Evolutionary conservation across 1,139 yeast genomes (phyloP), one percentile per base, ranked within the genome.

Genomic region (Debaryomycetaceae sp.): DNA sequence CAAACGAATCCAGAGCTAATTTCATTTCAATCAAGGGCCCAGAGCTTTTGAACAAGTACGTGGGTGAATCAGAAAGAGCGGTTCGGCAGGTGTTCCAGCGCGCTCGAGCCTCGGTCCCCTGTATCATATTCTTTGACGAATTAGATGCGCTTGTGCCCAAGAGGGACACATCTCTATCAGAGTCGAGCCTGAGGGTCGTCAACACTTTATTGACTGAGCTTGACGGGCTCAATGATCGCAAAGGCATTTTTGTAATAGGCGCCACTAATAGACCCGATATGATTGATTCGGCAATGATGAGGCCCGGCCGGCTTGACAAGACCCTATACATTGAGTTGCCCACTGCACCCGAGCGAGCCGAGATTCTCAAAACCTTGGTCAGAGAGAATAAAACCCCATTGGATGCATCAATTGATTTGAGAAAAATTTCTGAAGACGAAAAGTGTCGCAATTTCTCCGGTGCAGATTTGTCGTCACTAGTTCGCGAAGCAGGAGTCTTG

Each of bases 191-290:
- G 1, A 65, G 98, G 36, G 97, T 92, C 3, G 98, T 92, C 15
- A 92, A 90, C 49, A 92, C 98, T 0, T 58, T 90, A 25, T 70
- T 90, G 39, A 92, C 98, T 0, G 98, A 90, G 51, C 62, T 90
- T 25, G 98, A 90, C 54, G 98, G 98, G 2, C 68, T 90, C 34
- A 86, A 85, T 41, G 96, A 87, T 43, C 68, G 98, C 44, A 73
- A 79, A 32, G 97, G 97, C 2, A 82, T 90, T 2, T 90, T 80
- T 51, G 98, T 90, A 3, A 75, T 90, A 40, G 98, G 96, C 20
- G 98, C 98, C 2, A 90, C 98, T 0, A 90, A 90, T 47, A 70
- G 98, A 50, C 97, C 97, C 0, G 98, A 90, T 53, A 90, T 90
- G 86, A 90, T 90, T 39, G 98, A 90, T 53, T 90, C 95, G 6